Evolutionary conservation across 2,329 filamentous ascomycete species (phyloP), one percentile per base, ranked within the genome.

Genomic region (Penicillium digitatum): DNA sequence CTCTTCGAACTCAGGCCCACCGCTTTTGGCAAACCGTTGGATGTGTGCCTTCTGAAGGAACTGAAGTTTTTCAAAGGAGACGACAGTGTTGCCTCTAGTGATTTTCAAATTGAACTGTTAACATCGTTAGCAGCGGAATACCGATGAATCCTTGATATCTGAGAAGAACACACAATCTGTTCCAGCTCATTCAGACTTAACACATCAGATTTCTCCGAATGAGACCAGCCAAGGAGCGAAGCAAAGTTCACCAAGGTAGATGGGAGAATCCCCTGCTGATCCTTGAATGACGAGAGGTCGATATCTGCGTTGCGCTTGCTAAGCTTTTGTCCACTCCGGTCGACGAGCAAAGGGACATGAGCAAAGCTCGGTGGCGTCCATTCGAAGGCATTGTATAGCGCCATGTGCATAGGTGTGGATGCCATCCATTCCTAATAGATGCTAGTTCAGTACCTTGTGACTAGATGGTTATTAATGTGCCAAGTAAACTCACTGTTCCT

Each of bases 41-140:
- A 80, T 81, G 67, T 93, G 89, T 44, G 83, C 81, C 63, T 82
- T 84, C 67, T 96, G 90, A 46, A 97, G 81, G 70, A 86, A 90
- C 64, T 84, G 82, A 16, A 97, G 81, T 69, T 97, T 99, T 46
- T 86, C 84, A 48, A 87, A 82, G 20, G 88, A 85, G 18, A 96
- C 89, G 14, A 88, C 87, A 7, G 92, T 90, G 70, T 96, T 92
- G 10, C 93, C 93, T 64, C 88, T 89, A 3, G 91, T 97, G 74
- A 96, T 95, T 67, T 90, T 91, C 61, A 95, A 80, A 43, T 86
- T 85, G 69, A 96, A 93, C 82, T 90, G 56, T 16, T 40, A 20
- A 31, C 20, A 29, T 27, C 18, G 48, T 76, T 51, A 74, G 67
- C 43, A 56, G 48, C 14, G 14, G n/a, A 14, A 20, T 12, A 9